Percentiles rank a stretch among this genome's conserved stretches.
Conservation (phyloP, 441 rosid genomes). For the Eugenia klotzschiana region DNA sequence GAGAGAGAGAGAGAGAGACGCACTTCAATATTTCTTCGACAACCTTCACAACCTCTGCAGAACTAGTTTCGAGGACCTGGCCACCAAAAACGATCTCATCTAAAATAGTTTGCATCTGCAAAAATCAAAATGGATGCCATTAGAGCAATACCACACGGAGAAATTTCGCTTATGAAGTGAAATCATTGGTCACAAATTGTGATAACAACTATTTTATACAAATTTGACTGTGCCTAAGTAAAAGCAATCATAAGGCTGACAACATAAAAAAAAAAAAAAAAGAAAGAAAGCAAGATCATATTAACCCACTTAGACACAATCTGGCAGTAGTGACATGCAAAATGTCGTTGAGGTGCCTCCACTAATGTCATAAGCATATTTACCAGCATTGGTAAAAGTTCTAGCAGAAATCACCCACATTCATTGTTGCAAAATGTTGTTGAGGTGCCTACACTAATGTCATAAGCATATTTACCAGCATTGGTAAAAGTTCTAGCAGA, state of each 20-base stretch:
- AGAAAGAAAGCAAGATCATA: neutral
- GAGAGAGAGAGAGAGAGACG: neutral
- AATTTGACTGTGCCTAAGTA: neutral
- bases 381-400: neutral
- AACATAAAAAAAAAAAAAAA: neutral
- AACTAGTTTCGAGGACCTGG: slow-evolving; percentile 86
- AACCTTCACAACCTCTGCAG: slow-evolving; percentile 63
- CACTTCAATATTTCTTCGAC: slow-evolving; percentile 83
- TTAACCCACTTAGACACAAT: neutral
- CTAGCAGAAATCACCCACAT: neutral
- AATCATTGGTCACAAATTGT: neutral
- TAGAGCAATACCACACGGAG: neutral
- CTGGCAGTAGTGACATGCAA: neutral
- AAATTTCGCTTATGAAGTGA: neutral
- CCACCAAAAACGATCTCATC: slow-evolving; percentile 92
- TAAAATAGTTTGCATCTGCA: slow-evolving; percentile 69
- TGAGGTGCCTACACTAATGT: neutral
- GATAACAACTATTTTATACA: neutral
- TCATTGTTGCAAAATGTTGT: neutral
- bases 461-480: neutral
- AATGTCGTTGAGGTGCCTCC: neutral
- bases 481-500: neutral
- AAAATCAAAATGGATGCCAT: neutral
- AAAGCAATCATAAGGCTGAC: neutral
- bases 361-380: neutral